Evolutionary conservation across 257 asterid genomes (phyloP).

Genomic region (Handroanthus guayacan): DNA sequence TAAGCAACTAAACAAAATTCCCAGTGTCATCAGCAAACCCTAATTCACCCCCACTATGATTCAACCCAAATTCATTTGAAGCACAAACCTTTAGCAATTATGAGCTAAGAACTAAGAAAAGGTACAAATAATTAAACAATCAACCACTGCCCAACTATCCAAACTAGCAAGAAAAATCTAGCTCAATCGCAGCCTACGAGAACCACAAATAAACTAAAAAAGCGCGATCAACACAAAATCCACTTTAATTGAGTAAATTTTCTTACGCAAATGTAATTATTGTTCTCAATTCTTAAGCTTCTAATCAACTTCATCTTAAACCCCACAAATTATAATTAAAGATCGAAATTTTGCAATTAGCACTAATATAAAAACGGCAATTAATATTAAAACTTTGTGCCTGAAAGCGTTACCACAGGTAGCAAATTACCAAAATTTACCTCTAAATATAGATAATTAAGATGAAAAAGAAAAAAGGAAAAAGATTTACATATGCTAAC

Average conservation of each 20-base stretch:
- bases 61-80: slow-evolving; percentile 23
- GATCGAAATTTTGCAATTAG: slow-evolving; percentile 42
- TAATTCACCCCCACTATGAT: slow-evolving; percentile 39
- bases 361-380: slow-evolving; percentile 20
- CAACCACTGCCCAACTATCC: not conserved
- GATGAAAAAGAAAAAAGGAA: not conserved
- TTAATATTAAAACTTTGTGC: slow-evolving; percentile 1
- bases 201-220: slow-evolving; percentile 13
- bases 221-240: slow-evolving; percentile 47
- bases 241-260: slow-evolving; percentile 33
- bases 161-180: slow-evolving; percentile 26
- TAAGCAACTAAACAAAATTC: slow-evolving; percentile 20
- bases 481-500: slow-evolving; percentile 44
- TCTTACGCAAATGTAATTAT: not conserved
- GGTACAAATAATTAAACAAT: slow-evolving; percentile 31
- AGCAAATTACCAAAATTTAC: not conserved
- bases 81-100: slow-evolving; percentile 37
- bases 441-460: not conserved
- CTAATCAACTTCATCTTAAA: slow-evolving; percentile 30
- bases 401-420: slow-evolving; percentile 15
- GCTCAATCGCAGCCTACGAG: slow-evolving; percentile 17
- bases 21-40: slow-evolving; percentile 44
- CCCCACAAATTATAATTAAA: slow-evolving; percentile 35
- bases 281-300: slow-evolving; percentile 28
- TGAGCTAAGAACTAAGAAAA: slow-evolving; percentile 22